Percentiles rank a stretch among this genome's conserved stretches.
Conservation (phyloP, 2,329 filamentous ascomycete species). For the Dissoconium aciculare region DNA sequence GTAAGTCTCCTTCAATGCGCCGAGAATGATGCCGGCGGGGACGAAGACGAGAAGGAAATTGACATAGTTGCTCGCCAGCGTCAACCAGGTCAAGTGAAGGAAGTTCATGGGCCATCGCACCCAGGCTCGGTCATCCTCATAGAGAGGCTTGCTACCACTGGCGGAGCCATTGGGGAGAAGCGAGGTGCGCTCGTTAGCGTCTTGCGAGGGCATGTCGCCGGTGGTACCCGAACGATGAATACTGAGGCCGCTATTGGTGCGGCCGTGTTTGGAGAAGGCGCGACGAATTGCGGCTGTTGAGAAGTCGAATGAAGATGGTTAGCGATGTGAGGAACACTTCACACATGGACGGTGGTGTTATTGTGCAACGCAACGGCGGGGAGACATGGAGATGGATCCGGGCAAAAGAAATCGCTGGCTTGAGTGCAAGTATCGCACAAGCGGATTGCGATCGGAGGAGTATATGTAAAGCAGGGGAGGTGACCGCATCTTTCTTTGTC, state of each 20-base stretch:
- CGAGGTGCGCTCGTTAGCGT: slow-evolving; percentile 17
- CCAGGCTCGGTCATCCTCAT: slow-evolving; percentile 11
- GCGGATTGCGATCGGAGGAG: too few relatives aligned
- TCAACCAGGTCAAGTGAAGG: slow-evolving; percentile 24
- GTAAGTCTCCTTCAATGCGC: slow-evolving; percentile 43
- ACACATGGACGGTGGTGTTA: too few relatives aligned
- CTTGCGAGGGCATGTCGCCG: slow-evolving; percentile 8
- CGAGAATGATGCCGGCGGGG: slow-evolving; percentile 56
- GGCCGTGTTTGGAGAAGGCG: slow-evolving; percentile 15
- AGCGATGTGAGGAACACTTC: too few relatives aligned
- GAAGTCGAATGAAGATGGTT: too few relatives aligned
- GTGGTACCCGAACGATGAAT: slow-evolving; percentile 5
- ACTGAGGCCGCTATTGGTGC: slow-evolving; percentile 12
- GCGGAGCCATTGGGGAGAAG: slow-evolving; percentile 9
- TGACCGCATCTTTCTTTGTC: too few relatives aligned
- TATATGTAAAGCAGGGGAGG: too few relatives aligned
- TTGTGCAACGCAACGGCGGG: too few relatives aligned
- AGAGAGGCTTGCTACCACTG: slow-evolving; percentile 6
- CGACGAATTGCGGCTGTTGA: slow-evolving; percentile 10
- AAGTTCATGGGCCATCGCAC: slow-evolving; percentile 13
- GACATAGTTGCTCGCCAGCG: slow-evolving; percentile 39
- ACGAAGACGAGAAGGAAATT: slow-evolving; percentile 63
- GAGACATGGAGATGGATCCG: too few relatives aligned
- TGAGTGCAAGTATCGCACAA: too few relatives aligned
- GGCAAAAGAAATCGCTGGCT: too few relatives aligned